Evolutionary conservation across 2,329 filamentous ascomycete species (phyloP).

Genomic region (Stemphylium lycopersici): DNA sequence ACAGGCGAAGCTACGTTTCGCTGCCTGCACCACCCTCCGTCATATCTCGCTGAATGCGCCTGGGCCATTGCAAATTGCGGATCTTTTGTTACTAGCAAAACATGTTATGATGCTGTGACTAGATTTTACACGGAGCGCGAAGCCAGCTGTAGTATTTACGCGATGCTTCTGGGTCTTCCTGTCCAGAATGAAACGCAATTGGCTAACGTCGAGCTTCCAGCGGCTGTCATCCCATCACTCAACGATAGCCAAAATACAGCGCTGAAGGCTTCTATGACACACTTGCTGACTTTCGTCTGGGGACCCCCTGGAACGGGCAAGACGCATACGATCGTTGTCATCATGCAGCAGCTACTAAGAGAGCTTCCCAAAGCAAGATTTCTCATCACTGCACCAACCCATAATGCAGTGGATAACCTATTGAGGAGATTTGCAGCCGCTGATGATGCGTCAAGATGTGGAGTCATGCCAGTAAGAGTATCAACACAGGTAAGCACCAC

Average conservation of each 20-base stretch:
- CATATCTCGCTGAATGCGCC: conserved; percentile 45
- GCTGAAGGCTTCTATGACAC: conserved; percentile 37
- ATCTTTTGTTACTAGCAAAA: conserved; percentile 52
- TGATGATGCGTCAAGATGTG: conserved; percentile 6
- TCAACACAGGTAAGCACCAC: conserved; percentile 26
- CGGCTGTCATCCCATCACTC: conserved; percentile 19
- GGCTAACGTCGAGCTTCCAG: conserved; percentile 19
- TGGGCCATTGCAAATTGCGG: conserved; percentile 51
- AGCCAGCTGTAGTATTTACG: conserved; percentile 43
- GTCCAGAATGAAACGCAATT: conserved; percentile 13
- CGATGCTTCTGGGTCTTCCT: conserved; percentile 22
- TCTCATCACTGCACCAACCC: conserved; percentile 53
- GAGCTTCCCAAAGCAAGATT: conserved; percentile 31
- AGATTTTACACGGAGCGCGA: conserved; percentile 38
- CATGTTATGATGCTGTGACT: conserved; percentile 49
- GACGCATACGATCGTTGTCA: conserved; percentile 52
- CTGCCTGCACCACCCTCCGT: conserved; percentile 50
- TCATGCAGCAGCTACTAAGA: conserved; percentile 44
- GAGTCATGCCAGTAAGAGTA: conserved; percentile 22
- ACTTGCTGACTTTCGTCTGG: conserved; percentile 51
- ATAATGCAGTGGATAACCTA: conserved; percentile 56
- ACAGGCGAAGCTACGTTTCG: conserved; percentile 42
- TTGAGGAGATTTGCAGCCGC: conserved; percentile 36
- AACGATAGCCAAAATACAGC: conserved; percentile 49
- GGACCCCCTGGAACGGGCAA: conserved; percentile 56